These are phyloP conservation scores for Hypomyces perniciosus DNA, from an alignment of 2,329 filamentous ascomycete species.

Conservation along the genomic window DNA sequence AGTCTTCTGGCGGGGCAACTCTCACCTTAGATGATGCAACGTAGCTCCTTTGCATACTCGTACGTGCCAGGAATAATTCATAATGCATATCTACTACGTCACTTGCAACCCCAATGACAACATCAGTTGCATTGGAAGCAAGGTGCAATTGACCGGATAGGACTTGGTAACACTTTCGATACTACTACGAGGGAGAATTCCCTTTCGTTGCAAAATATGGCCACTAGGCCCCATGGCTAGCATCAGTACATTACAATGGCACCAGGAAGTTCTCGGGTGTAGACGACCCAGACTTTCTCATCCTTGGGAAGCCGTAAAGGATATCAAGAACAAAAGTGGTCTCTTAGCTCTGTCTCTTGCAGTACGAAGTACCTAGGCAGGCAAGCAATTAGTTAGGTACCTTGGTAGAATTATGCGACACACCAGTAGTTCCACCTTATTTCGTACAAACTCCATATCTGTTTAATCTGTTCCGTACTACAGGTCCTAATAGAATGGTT, in stretches of 20 bases:
- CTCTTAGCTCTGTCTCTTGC: not conserved
- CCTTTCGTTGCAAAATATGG: not conserved
- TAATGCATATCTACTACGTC: no score
- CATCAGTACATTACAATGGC: no score
- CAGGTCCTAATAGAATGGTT: not conserved
- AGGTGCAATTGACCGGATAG: slow-evolving; percentile 21
- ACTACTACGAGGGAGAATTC: not conserved
- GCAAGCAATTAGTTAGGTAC: no score
- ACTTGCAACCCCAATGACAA: slow-evolving; percentile 36
- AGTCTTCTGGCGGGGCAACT: no score
- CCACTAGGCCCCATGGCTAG: not conserved
- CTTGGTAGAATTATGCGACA: no score
- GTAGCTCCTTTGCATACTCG: no score
- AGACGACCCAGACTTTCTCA: not conserved
- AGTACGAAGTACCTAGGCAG: no score
- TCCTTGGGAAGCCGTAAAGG: not conserved
- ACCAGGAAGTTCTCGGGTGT: no score
- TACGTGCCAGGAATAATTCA: no score
- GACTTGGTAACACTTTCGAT: slow-evolving; percentile 1
- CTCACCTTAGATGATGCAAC: no score
- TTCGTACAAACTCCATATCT: not conserved
- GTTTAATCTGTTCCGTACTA: no score
- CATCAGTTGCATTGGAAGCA: slow-evolving; percentile 53
- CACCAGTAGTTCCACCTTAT: no score
- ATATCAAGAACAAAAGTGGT: not conserved